Percentiles rank a stretch among this genome's conserved stretches.
Conservation (phyloP, 495 filamentous ascomycete species). For the Elasticomyces elasticus region DNA sequence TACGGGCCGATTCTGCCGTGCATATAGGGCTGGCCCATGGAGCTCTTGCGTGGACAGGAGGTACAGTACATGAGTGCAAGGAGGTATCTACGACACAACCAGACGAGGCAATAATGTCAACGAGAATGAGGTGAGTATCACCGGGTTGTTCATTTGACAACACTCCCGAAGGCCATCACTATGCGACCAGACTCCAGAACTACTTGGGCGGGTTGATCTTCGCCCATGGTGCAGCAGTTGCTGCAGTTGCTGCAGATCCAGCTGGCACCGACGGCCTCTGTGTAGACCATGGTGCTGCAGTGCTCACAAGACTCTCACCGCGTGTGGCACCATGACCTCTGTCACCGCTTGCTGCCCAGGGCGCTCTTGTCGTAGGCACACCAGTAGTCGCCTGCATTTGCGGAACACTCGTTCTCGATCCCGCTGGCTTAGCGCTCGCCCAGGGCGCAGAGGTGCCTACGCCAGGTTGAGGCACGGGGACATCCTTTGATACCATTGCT, state of each 20-base stretch:
- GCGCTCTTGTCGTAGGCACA: conserved; percentile 7
- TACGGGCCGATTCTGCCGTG: too few relatives aligned
- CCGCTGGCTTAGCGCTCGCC: conserved; percentile 11
- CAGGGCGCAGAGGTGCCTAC: conserved; percentile 24
- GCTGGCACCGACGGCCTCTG: too few relatives aligned
- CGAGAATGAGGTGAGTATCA: too few relatives aligned
- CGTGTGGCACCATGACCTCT: neutral
- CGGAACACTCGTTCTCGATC: neutral
- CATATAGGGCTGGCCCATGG: too few relatives aligned
- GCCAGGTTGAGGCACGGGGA: conserved; percentile 3
- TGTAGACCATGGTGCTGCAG: too few relatives aligned
- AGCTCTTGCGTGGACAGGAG: too few relatives aligned
- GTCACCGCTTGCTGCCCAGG: conserved; percentile 1
- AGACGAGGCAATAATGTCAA: too few relatives aligned
- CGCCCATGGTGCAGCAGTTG: neutral
- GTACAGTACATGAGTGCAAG: too few relatives aligned
- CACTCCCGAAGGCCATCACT: neutral
- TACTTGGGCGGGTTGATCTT: neutral
- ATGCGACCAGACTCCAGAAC: neutral
- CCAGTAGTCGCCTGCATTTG: conserved; percentile 5
- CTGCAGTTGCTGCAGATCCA: too few relatives aligned
- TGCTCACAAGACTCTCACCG: too few relatives aligned
- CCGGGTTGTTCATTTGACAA: too few relatives aligned
- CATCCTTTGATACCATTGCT: conserved; percentile 6
- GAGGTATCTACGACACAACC: too few relatives aligned